Evolutionary conservation across 2,329 filamentous ascomycete genomes (phyloP).

Genomic region (Endoconidiophora polonica): DNA sequence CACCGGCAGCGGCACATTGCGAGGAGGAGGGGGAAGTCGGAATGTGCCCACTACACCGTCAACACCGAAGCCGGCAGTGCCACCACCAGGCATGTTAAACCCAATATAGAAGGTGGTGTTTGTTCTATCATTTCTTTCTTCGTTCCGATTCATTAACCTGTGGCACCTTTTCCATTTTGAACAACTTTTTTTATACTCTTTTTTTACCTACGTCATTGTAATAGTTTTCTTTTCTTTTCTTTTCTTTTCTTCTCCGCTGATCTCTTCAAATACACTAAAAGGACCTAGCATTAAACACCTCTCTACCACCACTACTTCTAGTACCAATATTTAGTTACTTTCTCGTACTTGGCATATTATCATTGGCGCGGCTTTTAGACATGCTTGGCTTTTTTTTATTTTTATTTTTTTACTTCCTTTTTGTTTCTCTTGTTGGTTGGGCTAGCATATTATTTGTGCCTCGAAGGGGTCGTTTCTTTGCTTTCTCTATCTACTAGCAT

Average conservation of each 20-base stretch:
- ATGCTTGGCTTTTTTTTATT: neutral
- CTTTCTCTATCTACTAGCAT: neutral
- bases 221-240: neutral
- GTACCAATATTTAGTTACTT: neutral
- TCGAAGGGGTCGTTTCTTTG: neutral
- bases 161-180: neutral
- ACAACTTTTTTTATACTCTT: neutral
- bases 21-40: slow-evolving; percentile 17
- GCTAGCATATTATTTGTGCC: too few relatives aligned
- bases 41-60: slow-evolving; percentile 14
- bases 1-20: slow-evolving; percentile 17
- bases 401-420: neutral
- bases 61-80: slow-evolving; percentile 14
- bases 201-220: neutral
- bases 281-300: too few relatives aligned
- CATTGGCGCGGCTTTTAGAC: neutral
- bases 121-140: neutral
- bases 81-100: slow-evolving; percentile 27
- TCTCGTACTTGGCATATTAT: neutral
- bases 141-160: neutral
- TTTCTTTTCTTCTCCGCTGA: neutral
- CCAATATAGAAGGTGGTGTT: slow-evolving; percentile 20
- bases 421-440: neutral
- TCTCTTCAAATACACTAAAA: too few relatives aligned
- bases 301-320: neutral